Evolutionary conservation across 2,329 filamentous ascomycete genomes (phyloP).

Genomic region (Pseudopithomyces maydicus): DNA sequence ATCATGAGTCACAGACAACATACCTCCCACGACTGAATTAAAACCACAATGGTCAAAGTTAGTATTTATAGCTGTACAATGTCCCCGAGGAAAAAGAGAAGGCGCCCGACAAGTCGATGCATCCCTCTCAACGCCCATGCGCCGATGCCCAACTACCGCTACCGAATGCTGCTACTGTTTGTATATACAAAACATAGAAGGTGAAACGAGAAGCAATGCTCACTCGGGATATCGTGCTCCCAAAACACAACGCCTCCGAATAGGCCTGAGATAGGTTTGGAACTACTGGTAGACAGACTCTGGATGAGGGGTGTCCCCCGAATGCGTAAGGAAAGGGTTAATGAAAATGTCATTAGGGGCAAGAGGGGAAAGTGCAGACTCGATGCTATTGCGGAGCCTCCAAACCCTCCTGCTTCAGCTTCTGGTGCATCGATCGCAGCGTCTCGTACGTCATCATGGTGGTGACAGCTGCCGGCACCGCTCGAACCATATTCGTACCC

Average conservation of each 20-base stretch:
- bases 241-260: conserved; percentile 15
- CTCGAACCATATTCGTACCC: conserved; percentile 96
- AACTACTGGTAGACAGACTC: not conserved
- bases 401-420: conserved; percentile 59
- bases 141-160: not conserved
- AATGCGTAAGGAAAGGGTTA: not conserved
- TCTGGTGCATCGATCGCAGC: conserved; percentile 58
- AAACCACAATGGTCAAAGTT: not conserved
- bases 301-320: not conserved
- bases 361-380: conserved; percentile 5
- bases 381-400: conserved; percentile 25
- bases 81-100: not conserved
- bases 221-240: conserved; percentile 23
- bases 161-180: conserved; percentile 21
- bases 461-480: conserved; percentile 92
- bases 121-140: conserved; percentile 9
- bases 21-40: not conserved
- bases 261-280: not conserved
- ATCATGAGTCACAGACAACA: too few species aligned
- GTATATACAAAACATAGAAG: conserved; percentile 13
- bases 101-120: not conserved
- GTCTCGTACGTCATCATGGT: conserved; percentile 98
- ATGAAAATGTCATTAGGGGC: not conserved
- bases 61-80: conserved; percentile 6
- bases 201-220: conserved; percentile 16